Evolutionary conservation across 2,329 filamentous ascomycete species (phyloP).

Genomic region (Hypoxylon sp.): DNA sequence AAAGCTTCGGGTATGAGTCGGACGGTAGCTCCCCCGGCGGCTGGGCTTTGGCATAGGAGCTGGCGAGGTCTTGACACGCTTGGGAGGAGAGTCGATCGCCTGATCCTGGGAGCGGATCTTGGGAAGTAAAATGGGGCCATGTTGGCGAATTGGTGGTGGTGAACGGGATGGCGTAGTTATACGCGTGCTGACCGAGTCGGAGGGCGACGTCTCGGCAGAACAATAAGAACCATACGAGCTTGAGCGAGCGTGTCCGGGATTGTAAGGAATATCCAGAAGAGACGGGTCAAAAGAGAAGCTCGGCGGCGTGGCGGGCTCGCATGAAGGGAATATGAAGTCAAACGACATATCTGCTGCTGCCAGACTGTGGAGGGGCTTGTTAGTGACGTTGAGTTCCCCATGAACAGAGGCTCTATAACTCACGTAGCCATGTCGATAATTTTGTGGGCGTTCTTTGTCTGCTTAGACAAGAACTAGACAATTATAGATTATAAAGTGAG

Average conservation of each 20-base stretch:
- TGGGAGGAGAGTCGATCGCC: constrained; percentile 71
- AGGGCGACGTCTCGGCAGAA: constrained; percentile 75
- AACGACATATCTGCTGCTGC: constrained; percentile 75
- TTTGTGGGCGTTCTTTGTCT: constrained; percentile 48
- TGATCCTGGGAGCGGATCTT: constrained; percentile 91
- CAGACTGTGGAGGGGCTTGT: constrained; percentile 64
- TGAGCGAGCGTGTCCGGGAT: constrained; percentile 71
- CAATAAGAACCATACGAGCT: constrained; percentile 77
- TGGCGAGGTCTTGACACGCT: constrained; percentile 71
- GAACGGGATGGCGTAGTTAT: constrained; percentile 77
- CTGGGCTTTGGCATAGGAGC: constrained; percentile 56
- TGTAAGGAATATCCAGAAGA: constrained; percentile 69
- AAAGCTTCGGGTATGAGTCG: constrained; percentile 70
- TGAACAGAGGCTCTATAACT: constrained; percentile 47
- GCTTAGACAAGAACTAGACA: constrained; percentile 48
- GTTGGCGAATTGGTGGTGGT: constrained; percentile 80
- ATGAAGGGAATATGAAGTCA: constrained; percentile 71
- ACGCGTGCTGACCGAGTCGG: constrained; percentile 77
- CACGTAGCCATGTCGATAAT: constrained; percentile 62
- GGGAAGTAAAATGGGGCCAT: constrained; percentile 84
- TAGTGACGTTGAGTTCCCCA: constrained; percentile 47
- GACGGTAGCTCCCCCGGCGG: constrained; percentile 57
- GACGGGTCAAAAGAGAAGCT: constrained; percentile 70
- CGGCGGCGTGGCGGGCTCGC: constrained; percentile 66
- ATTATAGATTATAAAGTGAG: constrained; percentile 52